Base-by-base conservation (phyloP, 805 yeast species). In the Hanseniaspora clermontiae region DNA sequence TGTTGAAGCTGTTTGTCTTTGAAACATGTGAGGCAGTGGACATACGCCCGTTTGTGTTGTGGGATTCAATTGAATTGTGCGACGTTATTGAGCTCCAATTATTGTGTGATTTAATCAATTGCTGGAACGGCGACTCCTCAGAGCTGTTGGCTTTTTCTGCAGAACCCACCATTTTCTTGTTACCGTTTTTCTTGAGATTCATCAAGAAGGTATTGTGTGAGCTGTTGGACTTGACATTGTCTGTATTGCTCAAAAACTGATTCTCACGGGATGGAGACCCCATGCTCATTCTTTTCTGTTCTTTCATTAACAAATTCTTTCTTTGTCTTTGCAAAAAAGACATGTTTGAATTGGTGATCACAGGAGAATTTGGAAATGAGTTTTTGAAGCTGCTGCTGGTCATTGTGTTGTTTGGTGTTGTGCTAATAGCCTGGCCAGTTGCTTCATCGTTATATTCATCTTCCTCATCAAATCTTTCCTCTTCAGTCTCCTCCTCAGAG, bases 41-140 rank as follows among this genome's bases (percentile, higher is more conserved):
- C 3, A 46, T 12, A 10, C 49, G 17, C 31, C 19, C 46, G 3
- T 45, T 37, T 2, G 37, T 20, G 24, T 45, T 46, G 27, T 52
- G 37, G 14, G 56, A 52, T 0, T 38, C 36, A 5, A 36, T 29
- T 29, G 56, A 52, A 17, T 52, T 52, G 32, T 45, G 27, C 2
- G 56, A 52, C 1, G 56, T 52, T 17, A 52, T 42, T 11, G 56
- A 52, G 4, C 29, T 52, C 56, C 56, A 52, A 11, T 52, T 52
- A 14, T 42, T 37, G 19, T 52, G 56, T 2, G 56, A 45, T 15
- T 52, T 45, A 9, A 52, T 11, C 29, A 52, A 24, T 14, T 52
- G 50, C 39, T 52, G 56, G 17, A 45, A 46, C 3, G 56, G 56
- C 1, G 46, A 15, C 6, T 31, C 40, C 10, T 36, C 31, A 11